phyloP scores from a whole-genome alignment of 2,329 filamentous ascomycete species.

The Berkeleyomyces basicola region DNA sequence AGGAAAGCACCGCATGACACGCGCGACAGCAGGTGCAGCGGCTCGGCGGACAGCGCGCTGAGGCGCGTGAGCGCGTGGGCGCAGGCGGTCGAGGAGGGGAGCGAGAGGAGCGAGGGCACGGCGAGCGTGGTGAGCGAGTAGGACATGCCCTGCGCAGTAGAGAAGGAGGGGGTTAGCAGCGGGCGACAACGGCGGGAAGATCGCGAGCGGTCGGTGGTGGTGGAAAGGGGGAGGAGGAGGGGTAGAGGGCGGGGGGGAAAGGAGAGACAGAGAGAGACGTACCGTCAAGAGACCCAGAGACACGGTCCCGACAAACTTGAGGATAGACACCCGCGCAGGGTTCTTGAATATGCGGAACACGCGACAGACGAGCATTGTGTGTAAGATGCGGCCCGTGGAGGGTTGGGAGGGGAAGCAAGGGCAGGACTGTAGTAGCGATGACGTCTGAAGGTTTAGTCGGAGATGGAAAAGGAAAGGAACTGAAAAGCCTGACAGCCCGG shows the following conservation, averaged over 20 bases:
- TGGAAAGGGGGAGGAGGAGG: too few relatives aligned
- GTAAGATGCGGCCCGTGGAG: not conserved
- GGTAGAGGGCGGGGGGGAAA: not conserved
- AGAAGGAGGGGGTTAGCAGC: not conserved
- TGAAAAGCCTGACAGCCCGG: not conserved
- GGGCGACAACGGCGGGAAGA: not conserved
- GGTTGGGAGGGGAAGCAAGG: not conserved
- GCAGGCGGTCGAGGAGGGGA: conserved; percentile 59
- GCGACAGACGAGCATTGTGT: conserved; percentile 11
- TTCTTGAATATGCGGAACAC: conserved; percentile 33
- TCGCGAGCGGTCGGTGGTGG: not conserved
- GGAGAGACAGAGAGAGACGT: conserved; percentile 23
- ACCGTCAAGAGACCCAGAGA: conserved; percentile 80
- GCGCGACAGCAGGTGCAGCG: conserved; percentile 49
- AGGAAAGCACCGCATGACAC: conserved; percentile 56
- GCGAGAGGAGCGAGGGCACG: conserved; percentile 62
- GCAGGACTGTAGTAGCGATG: not conserved
- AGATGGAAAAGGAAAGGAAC: not conserved
- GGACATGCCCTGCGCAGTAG: conserved; percentile 54
- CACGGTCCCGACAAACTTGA: conserved; percentile 87
- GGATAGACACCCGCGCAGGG: conserved; percentile 52
- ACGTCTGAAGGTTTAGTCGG: not conserved
- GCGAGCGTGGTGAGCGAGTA: conserved; percentile 66
- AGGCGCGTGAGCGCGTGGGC: conserved; percentile 55
- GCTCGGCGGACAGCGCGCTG: conserved; percentile 42